Percentiles rank a stretch among this genome's conserved stretches.
Conservation (phyloP, 176 grass and related monocot genomes). For the Zoysia japonica region DNA sequence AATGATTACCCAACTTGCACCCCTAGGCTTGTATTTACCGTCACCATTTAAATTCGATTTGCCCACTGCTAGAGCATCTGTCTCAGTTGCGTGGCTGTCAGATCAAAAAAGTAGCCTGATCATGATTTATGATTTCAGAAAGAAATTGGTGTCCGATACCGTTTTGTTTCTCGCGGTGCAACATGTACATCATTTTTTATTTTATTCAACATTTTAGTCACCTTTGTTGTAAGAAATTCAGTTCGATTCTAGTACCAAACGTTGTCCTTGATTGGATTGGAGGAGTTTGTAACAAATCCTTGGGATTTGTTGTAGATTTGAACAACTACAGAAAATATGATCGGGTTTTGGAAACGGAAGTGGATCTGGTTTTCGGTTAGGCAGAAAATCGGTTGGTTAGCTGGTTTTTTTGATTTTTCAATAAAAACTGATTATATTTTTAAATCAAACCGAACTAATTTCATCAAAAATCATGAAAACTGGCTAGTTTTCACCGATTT, state of each 20-base stretch:
- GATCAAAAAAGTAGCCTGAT: not conserved
- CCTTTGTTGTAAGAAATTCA: not conserved
- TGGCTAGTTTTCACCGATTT: no score
- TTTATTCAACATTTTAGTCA: no score
- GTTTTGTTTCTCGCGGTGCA: not conserved
- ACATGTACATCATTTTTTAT: not conserved
- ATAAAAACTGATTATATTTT: no score
- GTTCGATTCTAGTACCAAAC: not conserved
- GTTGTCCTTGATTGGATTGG: not conserved
- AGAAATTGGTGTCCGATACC: not conserved
- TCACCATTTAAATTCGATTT: constrained; percentile 7
- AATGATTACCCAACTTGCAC: no score
- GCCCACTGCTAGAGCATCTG: not conserved
- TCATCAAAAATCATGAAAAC: no score
- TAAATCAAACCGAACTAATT: no score
- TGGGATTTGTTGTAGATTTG: not conserved
- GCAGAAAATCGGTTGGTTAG: no score
- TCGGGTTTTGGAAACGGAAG: no score
- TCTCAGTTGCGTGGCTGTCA: constrained; percentile 15
- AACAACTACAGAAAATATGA: not conserved
- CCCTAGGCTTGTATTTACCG: no score
- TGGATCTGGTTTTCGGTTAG: no score
- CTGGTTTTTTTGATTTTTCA: no score
- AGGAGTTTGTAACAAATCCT: not conserved
- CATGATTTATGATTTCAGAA: constrained; percentile 1